Conservation (phyloP, 2,329 filamentous ascomycete genomes). For the Basipetospora sp. region DNA sequence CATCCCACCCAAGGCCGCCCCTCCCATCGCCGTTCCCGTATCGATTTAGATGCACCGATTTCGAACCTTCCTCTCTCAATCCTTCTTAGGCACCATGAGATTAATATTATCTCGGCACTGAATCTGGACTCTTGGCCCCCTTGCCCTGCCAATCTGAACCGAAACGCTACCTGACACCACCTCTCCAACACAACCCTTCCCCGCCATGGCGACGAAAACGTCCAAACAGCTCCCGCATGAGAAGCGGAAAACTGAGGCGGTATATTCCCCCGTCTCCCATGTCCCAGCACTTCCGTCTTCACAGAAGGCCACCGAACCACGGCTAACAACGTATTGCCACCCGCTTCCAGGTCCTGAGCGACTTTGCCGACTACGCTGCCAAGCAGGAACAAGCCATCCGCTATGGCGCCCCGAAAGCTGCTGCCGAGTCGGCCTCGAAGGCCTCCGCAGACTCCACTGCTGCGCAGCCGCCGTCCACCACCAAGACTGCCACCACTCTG, state of each 20-base stretch:
- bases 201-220: constrained; percentile 38
- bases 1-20: too few relatives aligned
- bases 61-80: not conserved
- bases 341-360: constrained; percentile 54
- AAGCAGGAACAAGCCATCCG: constrained; percentile 65
- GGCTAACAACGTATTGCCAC: not conserved
- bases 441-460: constrained; percentile 14
- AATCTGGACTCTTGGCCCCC: constrained; percentile 2
- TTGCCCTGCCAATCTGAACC: not conserved
- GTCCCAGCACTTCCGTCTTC: not conserved
- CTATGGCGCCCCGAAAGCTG: constrained; percentile 20
- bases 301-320: not conserved
- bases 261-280: constrained; percentile 27
- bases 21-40: not conserved
- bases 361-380: constrained; percentile 96
- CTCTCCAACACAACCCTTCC: constrained; percentile 7
- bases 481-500: constrained; percentile 8
- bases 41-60: constrained; percentile 5
- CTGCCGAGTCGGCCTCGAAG: too few relatives aligned
- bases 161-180: not conserved
- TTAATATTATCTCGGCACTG: constrained; percentile 3
- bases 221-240: constrained; percentile 57
- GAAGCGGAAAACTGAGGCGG: constrained; percentile 73
- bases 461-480: constrained; percentile 10
- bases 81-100: constrained; percentile 4